These are phyloP conservation scores for Leucosporidium creatinivorum DNA, from an alignment of 768 basidiomycete species.

Conservation along the genomic window DNA sequence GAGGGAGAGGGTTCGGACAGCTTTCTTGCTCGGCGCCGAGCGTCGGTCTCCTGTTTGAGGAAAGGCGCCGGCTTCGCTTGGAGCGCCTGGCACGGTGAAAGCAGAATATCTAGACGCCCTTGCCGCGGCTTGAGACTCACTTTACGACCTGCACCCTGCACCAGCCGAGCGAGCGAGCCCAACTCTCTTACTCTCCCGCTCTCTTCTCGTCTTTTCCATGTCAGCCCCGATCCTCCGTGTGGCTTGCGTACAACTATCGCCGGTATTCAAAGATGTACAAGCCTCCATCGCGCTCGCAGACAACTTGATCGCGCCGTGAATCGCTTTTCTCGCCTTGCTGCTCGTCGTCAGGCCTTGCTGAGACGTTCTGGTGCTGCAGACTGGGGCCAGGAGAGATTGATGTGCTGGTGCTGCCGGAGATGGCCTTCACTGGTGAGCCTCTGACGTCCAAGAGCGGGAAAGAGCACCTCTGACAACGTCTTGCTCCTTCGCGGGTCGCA, in stretches of 20 bases:
- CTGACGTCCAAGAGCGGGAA: background rate
- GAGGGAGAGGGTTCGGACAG: too few species aligned
- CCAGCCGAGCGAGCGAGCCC: too few species aligned
- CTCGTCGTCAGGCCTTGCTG: background rate
- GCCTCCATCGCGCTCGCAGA: slow-evolving; percentile 2
- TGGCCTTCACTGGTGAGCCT: slow-evolving; percentile 32
- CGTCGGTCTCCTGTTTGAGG: too few species aligned
- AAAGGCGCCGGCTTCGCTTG: too few species aligned
- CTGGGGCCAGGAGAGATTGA: slow-evolving; percentile 13
- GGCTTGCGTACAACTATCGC: slow-evolving; percentile 13
- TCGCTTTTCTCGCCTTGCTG: background rate
- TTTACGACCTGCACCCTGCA: too few species aligned
- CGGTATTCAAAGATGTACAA: slow-evolving; percentile 15
- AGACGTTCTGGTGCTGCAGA: background rate
- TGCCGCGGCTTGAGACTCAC: too few species aligned
- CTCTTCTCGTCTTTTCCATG: too few species aligned
- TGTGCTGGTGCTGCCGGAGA: slow-evolving; percentile 34
- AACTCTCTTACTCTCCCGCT: too few species aligned
- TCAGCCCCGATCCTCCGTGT: background rate
- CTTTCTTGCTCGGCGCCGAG: too few species aligned
- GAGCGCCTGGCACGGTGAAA: too few species aligned
- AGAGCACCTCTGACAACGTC: too few species aligned
- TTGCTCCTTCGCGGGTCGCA: background rate
- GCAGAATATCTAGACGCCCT: too few species aligned
- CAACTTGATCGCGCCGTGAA: background rate